Conservation (phyloP, 257 asterid genomes). For the Nemophila menziesii region DNA sequence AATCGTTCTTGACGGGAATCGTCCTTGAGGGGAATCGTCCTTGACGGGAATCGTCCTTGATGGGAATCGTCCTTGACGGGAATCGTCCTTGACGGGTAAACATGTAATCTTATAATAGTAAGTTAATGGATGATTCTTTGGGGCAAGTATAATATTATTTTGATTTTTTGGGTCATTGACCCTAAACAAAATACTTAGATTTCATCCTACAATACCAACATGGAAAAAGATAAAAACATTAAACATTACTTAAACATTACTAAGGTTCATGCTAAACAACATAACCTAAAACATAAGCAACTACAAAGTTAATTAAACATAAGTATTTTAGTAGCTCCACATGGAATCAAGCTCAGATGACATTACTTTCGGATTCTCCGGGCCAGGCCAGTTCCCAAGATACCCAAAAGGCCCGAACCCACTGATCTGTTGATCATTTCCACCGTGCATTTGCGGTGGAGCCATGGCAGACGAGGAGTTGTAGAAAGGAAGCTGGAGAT, state of each 20-base stretch:
- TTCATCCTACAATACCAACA: neutral
- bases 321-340: conserved; percentile 41
- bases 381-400: conserved; percentile 29
- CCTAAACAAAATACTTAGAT: too few species aligned
- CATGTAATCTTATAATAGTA: too few species aligned
- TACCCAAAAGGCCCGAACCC: conserved; percentile 18
- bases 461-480: conserved; percentile 20
- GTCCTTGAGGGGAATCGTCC: too few species aligned
- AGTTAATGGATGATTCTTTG: too few species aligned
- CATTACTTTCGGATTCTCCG: conserved; percentile 39
- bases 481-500: conserved; percentile 44
- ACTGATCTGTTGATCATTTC: conserved; percentile 11
- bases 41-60: too few species aligned
- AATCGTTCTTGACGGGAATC: too few species aligned
- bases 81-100: too few species aligned
- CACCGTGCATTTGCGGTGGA: conserved; percentile 22
- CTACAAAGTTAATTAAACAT: neutral
- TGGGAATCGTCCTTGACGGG: too few species aligned
- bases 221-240: too few species aligned
- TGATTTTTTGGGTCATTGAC: too few species aligned
- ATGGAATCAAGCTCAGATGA: conserved; percentile 67
- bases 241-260: neutral
- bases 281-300: neutral
- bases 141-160: too few species aligned
- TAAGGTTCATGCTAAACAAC: neutral